Base-by-base conservation (phyloP, 345 rosid genomes). In the Ceriops tagal region DNA sequence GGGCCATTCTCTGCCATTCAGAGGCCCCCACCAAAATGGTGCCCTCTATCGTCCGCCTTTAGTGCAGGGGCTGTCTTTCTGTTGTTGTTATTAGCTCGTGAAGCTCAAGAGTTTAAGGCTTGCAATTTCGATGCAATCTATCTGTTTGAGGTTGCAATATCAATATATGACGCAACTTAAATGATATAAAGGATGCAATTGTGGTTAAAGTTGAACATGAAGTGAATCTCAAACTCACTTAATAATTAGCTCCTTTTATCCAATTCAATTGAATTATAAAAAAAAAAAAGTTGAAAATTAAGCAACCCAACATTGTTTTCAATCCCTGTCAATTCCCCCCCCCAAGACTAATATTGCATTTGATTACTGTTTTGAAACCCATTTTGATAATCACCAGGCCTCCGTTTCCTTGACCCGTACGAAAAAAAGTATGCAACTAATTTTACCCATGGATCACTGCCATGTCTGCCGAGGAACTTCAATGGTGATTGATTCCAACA, bases 201-300 rank as follows among this genome's bases (percentile, higher is more conserved):
- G 47, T 13, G 47, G 18, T 56, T 80, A 70, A 0, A 75, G 80
- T 3, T 20, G 69, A 59, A 47, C 62, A 22, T 56, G 70, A 11
- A 35, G 7, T 26, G 73, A 52, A 3, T 3, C 67, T 4, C 62
- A 79, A 70, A 51, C 67, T 75, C 73, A 32, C 20, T 75, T 77
- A 74, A 3, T 43, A 47, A 6, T 57, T 79, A n/a, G 65, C 66
- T 57, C 49, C 19, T 43, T 15, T 43, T 43, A 2, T 15, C 49
- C 16, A 13, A 43, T 43, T 43, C 16, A 3, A 43, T 9, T 43
- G 37, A 34, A 34, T 34, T 6, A 7, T 6, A 34, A 3, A 3
- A 43, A 11, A 43, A 43, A 39, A 43, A 43, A 11, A 2, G 72
- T 72, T 21, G 72, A 79, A 43, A 43, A 3, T 0, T 43, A 18